A percentile compares a stretch with the other conserved stretches of the same genome.
phyloP scores from a whole-genome alignment of 371 early-diverging fungal genomes.

The Batkoa obscura region DNA sequence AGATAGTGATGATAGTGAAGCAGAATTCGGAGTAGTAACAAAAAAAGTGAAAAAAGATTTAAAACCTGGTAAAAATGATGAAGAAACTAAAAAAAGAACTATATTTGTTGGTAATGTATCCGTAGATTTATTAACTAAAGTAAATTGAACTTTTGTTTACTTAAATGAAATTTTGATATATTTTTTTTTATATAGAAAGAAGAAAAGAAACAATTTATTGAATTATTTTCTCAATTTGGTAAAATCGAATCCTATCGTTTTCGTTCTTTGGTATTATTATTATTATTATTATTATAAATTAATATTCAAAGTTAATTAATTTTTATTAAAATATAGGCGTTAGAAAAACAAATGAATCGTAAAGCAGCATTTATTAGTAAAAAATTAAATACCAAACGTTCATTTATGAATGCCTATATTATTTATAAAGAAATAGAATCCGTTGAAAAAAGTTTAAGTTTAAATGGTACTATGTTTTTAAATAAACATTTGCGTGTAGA shows the following conservation, averaged over 20 bases:
- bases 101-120: conserved; percentile 70
- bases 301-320: conserved; percentile 11
- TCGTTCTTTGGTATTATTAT: conserved; percentile 46
- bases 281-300: conserved; percentile 4
- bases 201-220: conserved; percentile 33
- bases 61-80: conserved; percentile 17
- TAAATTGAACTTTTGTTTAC: conserved; percentile 4
- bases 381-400: conserved; percentile 56
- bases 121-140: conserved; percentile 37
- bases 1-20: too few relatives aligned
- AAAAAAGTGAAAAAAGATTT: not conserved
- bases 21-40: too few relatives aligned
- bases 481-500: conserved; percentile 81
- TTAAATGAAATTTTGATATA: not conserved
- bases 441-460: conserved; percentile 32
- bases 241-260: conserved; percentile 69
- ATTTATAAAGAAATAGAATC: conserved; percentile 44
- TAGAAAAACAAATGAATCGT: conserved; percentile 41
- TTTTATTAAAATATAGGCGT: conserved; percentile 24
- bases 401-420: conserved; percentile 73
- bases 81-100: conserved; percentile 34
- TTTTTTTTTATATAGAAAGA: conserved; percentile 14
- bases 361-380: conserved; percentile 54
- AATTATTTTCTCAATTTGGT: conserved; percentile 47
- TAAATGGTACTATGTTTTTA: conserved; percentile 56